Evolutionary conservation across 2,329 filamentous ascomycete genomes (phyloP).

Genomic region (Colletotrichum lentis): DNA sequence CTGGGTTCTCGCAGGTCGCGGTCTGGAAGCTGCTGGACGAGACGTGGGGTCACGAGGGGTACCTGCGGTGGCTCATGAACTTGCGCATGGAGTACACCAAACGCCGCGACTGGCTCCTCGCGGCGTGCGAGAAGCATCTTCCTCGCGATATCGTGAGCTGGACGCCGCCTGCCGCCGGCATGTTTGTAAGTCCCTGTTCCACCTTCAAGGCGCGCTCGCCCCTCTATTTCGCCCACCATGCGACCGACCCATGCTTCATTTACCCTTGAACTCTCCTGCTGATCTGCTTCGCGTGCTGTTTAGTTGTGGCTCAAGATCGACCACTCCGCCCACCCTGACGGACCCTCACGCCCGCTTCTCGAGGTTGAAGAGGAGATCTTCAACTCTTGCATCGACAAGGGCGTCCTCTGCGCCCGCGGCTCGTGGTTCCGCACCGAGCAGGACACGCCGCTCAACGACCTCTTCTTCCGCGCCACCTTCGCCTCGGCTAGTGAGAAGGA

Average conservation of each 20-base stretch:
- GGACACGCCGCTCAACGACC: constrained; percentile 63
- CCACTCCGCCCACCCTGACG: constrained; percentile 70
- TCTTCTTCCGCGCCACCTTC: constrained; percentile 92
- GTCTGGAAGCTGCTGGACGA: constrained; percentile 92
- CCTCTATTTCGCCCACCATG: constrained; percentile 2
- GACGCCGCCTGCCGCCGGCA: constrained; percentile 83
- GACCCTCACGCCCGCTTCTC: constrained; percentile 60
- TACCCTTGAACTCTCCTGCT: neutral
- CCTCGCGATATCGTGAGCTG: constrained; percentile 80
- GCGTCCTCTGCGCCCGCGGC: constrained; percentile 82
- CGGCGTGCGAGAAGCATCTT: constrained; percentile 80
- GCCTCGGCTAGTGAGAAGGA: constrained; percentile 77
- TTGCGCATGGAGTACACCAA: constrained; percentile 82
- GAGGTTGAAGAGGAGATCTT: constrained; percentile 90
- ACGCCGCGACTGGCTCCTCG: constrained; percentile 78
- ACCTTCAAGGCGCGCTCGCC: neutral
- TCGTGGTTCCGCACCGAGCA: constrained; percentile 90
- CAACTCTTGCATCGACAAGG: constrained; percentile 74
- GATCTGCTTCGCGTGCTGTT: constrained; percentile 49
- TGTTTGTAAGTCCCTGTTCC: constrained; percentile 78
- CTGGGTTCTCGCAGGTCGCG: constrained; percentile 82
- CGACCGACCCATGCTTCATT: neutral
- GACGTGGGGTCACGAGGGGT: constrained; percentile 91
- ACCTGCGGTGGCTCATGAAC: constrained; percentile 87
- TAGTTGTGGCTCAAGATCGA: constrained; percentile 81